Percentiles rank a stretch among this genome's conserved stretches.
Evolutionary conservation across 2,329 filamentous ascomycete species (phyloP).

Genomic region (Ceratocystis harringtonii): DNA sequence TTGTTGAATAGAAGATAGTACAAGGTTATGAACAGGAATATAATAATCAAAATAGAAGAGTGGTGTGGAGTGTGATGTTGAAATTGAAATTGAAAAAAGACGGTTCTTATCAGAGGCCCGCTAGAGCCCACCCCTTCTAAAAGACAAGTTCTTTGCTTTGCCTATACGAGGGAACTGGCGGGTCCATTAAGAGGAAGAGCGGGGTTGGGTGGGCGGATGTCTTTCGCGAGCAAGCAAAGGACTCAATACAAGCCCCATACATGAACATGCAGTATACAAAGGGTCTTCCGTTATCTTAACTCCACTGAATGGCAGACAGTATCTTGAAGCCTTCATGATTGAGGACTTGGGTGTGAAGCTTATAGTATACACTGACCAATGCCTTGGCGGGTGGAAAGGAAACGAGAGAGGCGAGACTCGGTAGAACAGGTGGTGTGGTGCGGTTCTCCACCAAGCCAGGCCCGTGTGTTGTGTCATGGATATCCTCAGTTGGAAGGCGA

Average conservation of each 20-base stretch:
- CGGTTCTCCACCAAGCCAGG: not conserved
- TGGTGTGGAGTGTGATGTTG: not conserved
- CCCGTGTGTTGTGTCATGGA: not conserved
- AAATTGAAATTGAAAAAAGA: not conserved
- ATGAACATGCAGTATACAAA: not conserved
- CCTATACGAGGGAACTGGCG: not conserved
- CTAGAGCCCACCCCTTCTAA: too few relatives aligned
- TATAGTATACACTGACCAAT: not conserved
- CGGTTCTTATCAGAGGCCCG: too few relatives aligned
- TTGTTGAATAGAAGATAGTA: constrained; percentile 6
- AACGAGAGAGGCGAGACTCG: not conserved
- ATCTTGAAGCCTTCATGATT: not conserved
- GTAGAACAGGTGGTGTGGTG: not conserved
- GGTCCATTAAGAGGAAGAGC: not conserved
- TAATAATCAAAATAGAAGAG: not conserved
- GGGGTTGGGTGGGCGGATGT: not conserved
- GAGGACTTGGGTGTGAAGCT: not conserved
- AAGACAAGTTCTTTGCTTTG: too few relatives aligned
- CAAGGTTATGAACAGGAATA: not conserved
- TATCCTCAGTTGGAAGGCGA: not conserved
- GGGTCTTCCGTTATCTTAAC: not conserved
- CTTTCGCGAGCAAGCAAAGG: not conserved
- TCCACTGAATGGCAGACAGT: not conserved
- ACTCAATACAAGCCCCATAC: not conserved
- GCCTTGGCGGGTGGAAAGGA: not conserved